Evolutionary conservation across 345 rosid species (phyloP).

Genomic region (Arabis hirsuta): DNA sequence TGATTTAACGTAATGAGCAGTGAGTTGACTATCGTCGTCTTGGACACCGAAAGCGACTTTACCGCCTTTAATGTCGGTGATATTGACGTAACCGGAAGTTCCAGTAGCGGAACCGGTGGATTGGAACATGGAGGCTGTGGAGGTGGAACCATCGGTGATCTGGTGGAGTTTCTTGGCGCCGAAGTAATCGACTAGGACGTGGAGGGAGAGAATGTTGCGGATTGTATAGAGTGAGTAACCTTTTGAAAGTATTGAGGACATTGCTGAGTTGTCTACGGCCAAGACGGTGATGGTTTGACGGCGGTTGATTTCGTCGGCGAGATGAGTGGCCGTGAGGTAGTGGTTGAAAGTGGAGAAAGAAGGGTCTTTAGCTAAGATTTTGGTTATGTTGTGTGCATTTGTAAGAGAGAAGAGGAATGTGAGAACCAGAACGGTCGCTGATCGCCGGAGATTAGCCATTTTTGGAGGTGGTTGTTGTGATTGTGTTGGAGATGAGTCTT

Average conservation of each 20-base stretch:
- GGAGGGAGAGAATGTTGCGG: slow-evolving; percentile 85
- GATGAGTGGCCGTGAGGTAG: slow-evolving; percentile 84
- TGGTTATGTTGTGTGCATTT: slow-evolving; percentile 83
- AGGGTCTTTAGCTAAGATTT: slow-evolving; percentile 75
- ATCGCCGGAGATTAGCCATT: slow-evolving; percentile 28
- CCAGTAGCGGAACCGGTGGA: slow-evolving; percentile 90
- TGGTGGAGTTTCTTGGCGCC: slow-evolving; percentile 94
- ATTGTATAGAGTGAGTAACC: slow-evolving; percentile 67
- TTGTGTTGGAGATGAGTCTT: slow-evolving; percentile 18
- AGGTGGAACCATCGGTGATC: slow-evolving; percentile 65
- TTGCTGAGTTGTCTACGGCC: slow-evolving; percentile 85
- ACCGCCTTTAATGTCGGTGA: slow-evolving; percentile 80
- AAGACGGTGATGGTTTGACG: slow-evolving; percentile 84
- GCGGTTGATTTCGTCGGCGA: slow-evolving; percentile 83
- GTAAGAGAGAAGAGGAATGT: slow-evolving; percentile 34
- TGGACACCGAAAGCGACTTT: slow-evolving; percentile 83
- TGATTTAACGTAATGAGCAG: slow-evolving; percentile 67
- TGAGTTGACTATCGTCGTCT: slow-evolving; percentile 57
- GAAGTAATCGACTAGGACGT: slow-evolving; percentile 87
- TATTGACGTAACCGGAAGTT: slow-evolving; percentile 78
- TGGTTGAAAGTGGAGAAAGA: slow-evolving; percentile 92
- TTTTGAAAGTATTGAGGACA: slow-evolving; percentile 67
- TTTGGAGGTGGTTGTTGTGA: slow-evolving; percentile 5
- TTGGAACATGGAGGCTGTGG: slow-evolving; percentile 86
- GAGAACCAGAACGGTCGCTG: slow-evolving; percentile 36